phyloP scores from a whole-genome alignment of 2,329 filamentous ascomycete genomes.

The Cladosporium halotolerans region DNA sequence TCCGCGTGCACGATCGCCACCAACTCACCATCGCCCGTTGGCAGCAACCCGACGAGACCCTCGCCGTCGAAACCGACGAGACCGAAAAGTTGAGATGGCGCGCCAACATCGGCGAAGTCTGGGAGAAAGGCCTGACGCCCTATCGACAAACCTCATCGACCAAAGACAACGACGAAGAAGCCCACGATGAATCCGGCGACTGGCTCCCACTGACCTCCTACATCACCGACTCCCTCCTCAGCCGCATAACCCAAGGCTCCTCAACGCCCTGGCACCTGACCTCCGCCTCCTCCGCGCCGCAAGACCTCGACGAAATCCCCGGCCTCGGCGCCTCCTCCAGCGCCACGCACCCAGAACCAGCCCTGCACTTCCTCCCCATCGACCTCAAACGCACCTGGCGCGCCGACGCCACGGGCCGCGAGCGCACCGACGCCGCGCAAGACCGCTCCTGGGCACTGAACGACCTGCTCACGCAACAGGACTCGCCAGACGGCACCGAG shows the following conservation, averaged over 20 bases:
- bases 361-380: slow-evolving; percentile 51
- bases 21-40: slow-evolving; percentile 52
- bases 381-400: slow-evolving; percentile 59
- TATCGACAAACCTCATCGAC: slow-evolving; percentile 37
- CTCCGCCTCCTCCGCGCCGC: slow-evolving; percentile 50
- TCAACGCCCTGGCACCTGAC: slow-evolving; percentile 50
- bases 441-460: slow-evolving; percentile 58
- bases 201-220: slow-evolving; percentile 48
- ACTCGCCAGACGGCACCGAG: slow-evolving; percentile 19
- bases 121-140: slow-evolving; percentile 46
- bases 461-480: slow-evolving; percentile 42
- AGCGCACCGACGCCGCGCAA: slow-evolving; percentile 56
- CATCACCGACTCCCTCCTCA: slow-evolving; percentile 45
- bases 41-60: slow-evolving; percentile 43
- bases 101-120: slow-evolving; percentile 51
- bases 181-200: slow-evolving; percentile 41
- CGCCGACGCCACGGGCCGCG: slow-evolving; percentile 53
- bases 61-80: slow-evolving; percentile 37
- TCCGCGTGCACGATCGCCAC: slow-evolving; percentile 30
- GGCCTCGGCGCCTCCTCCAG: slow-evolving; percentile 39
- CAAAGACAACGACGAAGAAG: slow-evolving; percentile 22
- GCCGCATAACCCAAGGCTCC: slow-evolving; percentile 44
- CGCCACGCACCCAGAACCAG: slow-evolving; percentile 33
- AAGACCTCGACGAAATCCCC: slow-evolving; percentile 55
- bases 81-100: slow-evolving; percentile 44